These are phyloP conservation scores for Porcisia deanei DNA, from an alignment of 208 protist genomes.

Conservation along the genomic window DNA sequence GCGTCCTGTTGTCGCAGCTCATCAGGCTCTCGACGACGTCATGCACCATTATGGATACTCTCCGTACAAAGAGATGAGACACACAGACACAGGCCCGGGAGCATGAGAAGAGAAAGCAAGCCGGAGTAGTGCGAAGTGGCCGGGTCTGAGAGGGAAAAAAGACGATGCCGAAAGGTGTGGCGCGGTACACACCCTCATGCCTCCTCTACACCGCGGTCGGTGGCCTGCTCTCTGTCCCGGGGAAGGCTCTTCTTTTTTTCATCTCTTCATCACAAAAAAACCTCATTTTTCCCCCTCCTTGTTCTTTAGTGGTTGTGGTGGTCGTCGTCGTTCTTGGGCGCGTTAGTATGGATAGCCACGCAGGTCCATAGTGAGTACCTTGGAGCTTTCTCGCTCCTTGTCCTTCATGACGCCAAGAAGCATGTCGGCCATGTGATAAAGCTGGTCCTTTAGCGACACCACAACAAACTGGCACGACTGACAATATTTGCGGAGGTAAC, in stretches of 20 bases:
- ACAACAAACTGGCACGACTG: slow-evolving; percentile 96
- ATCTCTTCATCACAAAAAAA: not conserved
- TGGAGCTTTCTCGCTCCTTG: slow-evolving; percentile 76
- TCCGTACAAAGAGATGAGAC: not conserved
- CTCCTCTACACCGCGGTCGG: not conserved
- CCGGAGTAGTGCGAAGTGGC: not conserved
- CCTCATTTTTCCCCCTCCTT: not conserved
- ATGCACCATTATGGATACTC: not conserved
- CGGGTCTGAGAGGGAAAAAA: not conserved
- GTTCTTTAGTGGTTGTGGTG: too few relatives aligned
- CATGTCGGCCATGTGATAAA: slow-evolving; percentile 95
- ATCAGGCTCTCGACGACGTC: not conserved
- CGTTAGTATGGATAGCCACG: slow-evolving; percentile 72
- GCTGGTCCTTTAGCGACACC: slow-evolving; percentile 98
- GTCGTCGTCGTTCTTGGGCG: too few relatives aligned
- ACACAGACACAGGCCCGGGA: not conserved
- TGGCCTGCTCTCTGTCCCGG: not conserved
- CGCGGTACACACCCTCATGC: too few relatives aligned
- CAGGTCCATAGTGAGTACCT: slow-evolving; percentile 90
- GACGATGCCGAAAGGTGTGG: not conserved
- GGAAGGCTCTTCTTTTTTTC: not conserved
- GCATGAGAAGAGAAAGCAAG: not conserved
- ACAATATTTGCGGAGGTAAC: slow-evolving; percentile 91
- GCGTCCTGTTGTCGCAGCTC: not conserved
- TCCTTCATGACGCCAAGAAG: slow-evolving; percentile 97